Percentiles rank a stretch among this genome's conserved stretches.
Evolutionary conservation across 768 basidiomycete species (phyloP).

Genomic region (Cystobasidium ongulense): DNA sequence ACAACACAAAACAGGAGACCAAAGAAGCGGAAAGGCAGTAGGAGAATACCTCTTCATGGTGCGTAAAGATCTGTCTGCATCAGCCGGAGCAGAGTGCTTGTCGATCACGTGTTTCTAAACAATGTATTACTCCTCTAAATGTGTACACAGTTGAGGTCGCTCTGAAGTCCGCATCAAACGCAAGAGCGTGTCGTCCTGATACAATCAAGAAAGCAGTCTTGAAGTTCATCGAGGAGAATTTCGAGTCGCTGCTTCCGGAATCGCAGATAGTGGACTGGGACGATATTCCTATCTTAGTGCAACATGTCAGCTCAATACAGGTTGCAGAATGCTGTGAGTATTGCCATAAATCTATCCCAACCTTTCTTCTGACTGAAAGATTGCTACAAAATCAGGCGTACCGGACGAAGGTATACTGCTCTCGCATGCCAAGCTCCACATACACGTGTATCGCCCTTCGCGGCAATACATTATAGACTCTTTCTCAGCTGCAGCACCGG

Average conservation of each 20-base stretch:
- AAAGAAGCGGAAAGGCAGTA: not conserved
- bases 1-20: not conserved
- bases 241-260: slow-evolving; percentile 22
- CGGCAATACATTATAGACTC: slow-evolving; percentile 56
- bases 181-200: not conserved
- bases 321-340: slow-evolving; percentile 20
- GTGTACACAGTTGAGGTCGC: slow-evolving; percentile 11
- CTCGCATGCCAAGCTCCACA: slow-evolving; percentile 45
- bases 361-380: too few species aligned
- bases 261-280: slow-evolving; percentile 20
- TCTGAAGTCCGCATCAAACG: not conserved
- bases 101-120: not conserved
- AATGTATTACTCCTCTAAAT: not conserved
- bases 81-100: too few species aligned
- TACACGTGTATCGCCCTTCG: slow-evolving; percentile 83
- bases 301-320: slow-evolving; percentile 1
- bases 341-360: too few species aligned
- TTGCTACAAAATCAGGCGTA: too few species aligned
- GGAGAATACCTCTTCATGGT: not conserved
- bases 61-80: not conserved
- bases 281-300: not conserved
- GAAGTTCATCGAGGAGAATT: slow-evolving; percentile 1
- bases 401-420: slow-evolving; percentile 5
- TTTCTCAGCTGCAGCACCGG: slow-evolving; percentile 49
- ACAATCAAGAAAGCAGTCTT: not conserved